phyloP scores from a whole-genome alignment of 2,329 filamentous ascomycete genomes.

The Calonectria pseudoturangicola region DNA sequence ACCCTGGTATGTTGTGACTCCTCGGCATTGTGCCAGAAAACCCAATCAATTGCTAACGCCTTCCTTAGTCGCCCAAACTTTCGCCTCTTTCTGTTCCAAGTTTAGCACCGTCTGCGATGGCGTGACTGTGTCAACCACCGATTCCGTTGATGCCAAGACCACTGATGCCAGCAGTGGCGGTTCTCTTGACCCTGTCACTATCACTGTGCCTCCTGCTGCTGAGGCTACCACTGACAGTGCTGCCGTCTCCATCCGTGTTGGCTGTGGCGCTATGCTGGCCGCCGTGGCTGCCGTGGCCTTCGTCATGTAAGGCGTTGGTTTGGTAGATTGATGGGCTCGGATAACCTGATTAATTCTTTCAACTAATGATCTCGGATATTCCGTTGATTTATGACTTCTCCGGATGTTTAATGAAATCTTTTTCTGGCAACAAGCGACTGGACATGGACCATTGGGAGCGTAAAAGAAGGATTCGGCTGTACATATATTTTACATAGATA shows the following conservation, averaged over 20 bases:
- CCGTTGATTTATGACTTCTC: constrained; percentile 47
- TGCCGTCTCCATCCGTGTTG: constrained; percentile 46
- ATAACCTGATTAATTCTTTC: constrained; percentile 29
- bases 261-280: constrained; percentile 50
- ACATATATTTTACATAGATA: constrained; percentile 49
- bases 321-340: not conserved
- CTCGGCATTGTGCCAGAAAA: not conserved
- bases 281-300: constrained; percentile 49
- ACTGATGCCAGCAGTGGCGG: not conserved
- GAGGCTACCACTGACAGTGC: constrained; percentile 38
- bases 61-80: constrained; percentile 54
- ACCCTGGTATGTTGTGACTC: constrained; percentile 49
- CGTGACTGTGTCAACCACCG: constrained; percentile 32
- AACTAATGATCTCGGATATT: constrained; percentile 31
- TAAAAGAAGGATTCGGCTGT: constrained; percentile 35
- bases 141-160: constrained; percentile 4
- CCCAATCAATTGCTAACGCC: constrained; percentile 39
- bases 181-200: constrained; percentile 42
- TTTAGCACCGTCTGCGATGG: constrained; percentile 55
- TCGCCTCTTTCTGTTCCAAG: constrained; percentile 56
- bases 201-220: constrained; percentile 46
- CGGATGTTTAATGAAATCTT: constrained; percentile 50
- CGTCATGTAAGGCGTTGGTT: constrained; percentile 47
- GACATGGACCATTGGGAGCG: constrained; percentile 38
- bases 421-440: constrained; percentile 36